Evolutionary conservation across 129 eudicot species (phyloP).

Genomic region (Ambrosia trifida): DNA sequence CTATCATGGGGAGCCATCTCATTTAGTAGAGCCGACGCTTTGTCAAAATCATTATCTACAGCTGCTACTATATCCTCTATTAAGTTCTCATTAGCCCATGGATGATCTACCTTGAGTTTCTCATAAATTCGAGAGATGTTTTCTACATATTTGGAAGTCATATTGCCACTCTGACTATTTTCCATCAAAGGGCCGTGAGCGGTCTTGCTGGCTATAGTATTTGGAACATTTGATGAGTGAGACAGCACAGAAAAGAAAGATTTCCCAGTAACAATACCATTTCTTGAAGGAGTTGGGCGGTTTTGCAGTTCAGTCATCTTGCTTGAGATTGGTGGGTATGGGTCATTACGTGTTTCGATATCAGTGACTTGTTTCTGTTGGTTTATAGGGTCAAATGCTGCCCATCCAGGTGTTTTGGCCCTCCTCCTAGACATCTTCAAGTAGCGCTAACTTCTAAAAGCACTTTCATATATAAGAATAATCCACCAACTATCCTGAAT

Average conservation of each 20-base stretch:
- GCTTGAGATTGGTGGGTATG: slow-evolving; percentile 62
- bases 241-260: slow-evolving; percentile 59
- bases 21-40: slow-evolving; percentile 51
- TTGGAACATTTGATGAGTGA: slow-evolving; percentile 40
- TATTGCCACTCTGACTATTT: slow-evolving; percentile 19
- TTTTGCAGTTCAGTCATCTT: slow-evolving; percentile 23
- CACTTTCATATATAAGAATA: slow-evolving; percentile 2
- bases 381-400: slow-evolving; percentile 75
- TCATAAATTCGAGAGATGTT: slow-evolving; percentile 17
- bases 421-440: slow-evolving; percentile 52
- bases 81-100: slow-evolving; percentile 78
- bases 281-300: slow-evolving; percentile 19
- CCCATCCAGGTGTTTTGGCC: slow-evolving; percentile 73
- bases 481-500: slow-evolving; percentile 5
- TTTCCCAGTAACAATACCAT: slow-evolving; percentile 29
- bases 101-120: slow-evolving; percentile 55
- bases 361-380: slow-evolving; percentile 35
- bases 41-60: slow-evolving; percentile 52
- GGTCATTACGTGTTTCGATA: slow-evolving; percentile 38
- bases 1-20: slow-evolving; percentile 50
- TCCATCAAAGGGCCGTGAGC: slow-evolving; percentile 10
- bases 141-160: slow-evolving; percentile 3
- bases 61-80: slow-evolving; percentile 73
- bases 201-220: slow-evolving; percentile 12
- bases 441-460: slow-evolving; percentile 3